Conservation (phyloP, 768 basidiomycete genomes). For the Boletus eberwhitei region DNA sequence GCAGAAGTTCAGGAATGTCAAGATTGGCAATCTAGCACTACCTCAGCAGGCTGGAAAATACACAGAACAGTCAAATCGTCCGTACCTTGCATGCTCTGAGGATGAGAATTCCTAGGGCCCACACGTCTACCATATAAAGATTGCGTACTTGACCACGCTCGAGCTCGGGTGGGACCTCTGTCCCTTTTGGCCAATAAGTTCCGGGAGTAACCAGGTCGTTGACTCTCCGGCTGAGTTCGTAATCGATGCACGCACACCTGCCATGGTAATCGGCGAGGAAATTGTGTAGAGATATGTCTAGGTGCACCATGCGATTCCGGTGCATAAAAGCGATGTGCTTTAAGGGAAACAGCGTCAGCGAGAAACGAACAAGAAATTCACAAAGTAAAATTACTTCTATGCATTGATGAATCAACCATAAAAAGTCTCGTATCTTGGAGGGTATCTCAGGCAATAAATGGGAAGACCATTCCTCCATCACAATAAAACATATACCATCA, state of each 20-base stretch:
- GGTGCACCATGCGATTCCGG: conserved; percentile 57
- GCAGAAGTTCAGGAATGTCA: conserved; percentile 56
- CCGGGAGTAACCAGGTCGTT: conserved; percentile 36
- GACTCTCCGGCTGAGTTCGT: conserved; percentile 60
- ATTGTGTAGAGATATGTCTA: conserved; percentile 71
- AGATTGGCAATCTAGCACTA: conserved; percentile 49
- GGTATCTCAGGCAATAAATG: conserved; percentile 52
- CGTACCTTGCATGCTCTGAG: conserved; percentile 63
- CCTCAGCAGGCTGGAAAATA: conserved; percentile 3
- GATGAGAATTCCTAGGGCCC: conserved; percentile 66
- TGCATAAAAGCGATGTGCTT: conserved; percentile 76
- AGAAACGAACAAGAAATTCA: background rate
- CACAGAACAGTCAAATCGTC: background rate
- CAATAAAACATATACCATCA: conserved; percentile 60
- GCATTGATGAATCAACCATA: conserved; percentile 59
- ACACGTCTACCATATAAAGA: conserved; percentile 72
- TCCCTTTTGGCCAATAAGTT: conserved; percentile 47
- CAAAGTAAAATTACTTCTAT: conserved; percentile 52
- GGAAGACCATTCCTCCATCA: conserved; percentile 81
- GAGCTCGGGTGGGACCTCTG: conserved; percentile 71
- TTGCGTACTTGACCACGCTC: conserved; percentile 48
- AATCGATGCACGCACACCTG: conserved; percentile 72
- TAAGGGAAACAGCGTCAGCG: conserved; percentile 1
- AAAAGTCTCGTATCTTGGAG: conserved; percentile 49
- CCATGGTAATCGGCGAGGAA: conserved; percentile 63